Base-by-base conservation (phyloP, 1,284 basidiomycete genomes). In the Sporisorium scitamineum region DNA sequence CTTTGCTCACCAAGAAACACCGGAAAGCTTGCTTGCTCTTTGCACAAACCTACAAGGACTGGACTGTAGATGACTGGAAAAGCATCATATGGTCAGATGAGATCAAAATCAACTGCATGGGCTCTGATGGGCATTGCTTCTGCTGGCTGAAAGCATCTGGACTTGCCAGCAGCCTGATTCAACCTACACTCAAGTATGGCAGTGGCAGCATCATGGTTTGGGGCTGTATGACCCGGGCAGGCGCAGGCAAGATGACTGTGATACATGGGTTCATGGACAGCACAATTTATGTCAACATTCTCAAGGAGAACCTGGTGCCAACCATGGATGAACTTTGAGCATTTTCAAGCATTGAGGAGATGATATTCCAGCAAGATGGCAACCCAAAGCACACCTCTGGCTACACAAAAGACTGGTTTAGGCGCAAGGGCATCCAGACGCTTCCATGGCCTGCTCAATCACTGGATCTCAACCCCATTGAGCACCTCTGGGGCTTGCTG, bases 401-500 rank as follows among this genome's bases (percentile, higher is more conserved):
- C 20, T 31, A 31, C 26, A 48, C 57, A 7, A 51, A 54, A 37
- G 31, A 61, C 27, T 72, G 80, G 81, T 80, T 86, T 55, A 41
- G 81, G 61, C 62, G 82, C 45, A 37, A 85, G 56, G 52, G 60
- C 10, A 75, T 86, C 48, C 54, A 61, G 32, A 64, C 81, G 42
- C 32, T 86, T 22, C 22, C 57, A 22, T 87, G 84, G 85, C 85
- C 83, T 47, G 73, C 86, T 39, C 79, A 84, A 47, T 86, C 85
- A 47, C 83, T 85, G 29, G 85, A 87, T 72, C 74, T 86, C 18
- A 87, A 86, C 61, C 82, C 82, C 27, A 87, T 87, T 76, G 86
- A 87, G 79, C 85, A 87, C 59, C 71, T 86, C 8, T 87, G 86
- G 86, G 37, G 44, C 9, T 18, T 32, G 32, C 52, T 70, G 7